phyloP scores from a whole-genome alignment of 1,284 basidiomycete species.

The Golubevia sp. region DNA sequence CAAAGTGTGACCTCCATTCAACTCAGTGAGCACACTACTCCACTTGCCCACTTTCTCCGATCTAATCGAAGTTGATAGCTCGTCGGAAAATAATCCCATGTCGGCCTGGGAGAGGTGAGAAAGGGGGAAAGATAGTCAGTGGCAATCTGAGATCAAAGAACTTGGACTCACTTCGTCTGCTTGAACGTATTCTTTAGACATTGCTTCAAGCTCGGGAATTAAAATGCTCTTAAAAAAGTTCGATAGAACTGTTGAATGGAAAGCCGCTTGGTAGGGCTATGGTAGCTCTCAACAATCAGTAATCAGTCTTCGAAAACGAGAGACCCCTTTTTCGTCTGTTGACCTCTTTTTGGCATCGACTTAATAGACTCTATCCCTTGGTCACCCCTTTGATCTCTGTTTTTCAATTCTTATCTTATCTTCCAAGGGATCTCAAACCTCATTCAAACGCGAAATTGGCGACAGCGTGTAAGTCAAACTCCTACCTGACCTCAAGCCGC shows the following conservation, averaged over 20 bases:
- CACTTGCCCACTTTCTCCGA: slow-evolving; percentile 95
- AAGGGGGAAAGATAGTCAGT: not conserved
- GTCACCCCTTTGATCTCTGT: too few species aligned
- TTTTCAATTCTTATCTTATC: too few species aligned
- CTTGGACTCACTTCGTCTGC: slow-evolving; percentile 76
- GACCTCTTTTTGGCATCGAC: too few species aligned
- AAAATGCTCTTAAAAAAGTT: slow-evolving; percentile 89
- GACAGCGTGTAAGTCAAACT: too few species aligned
- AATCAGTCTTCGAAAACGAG: too few species aligned
- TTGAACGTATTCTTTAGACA: slow-evolving; percentile 89
- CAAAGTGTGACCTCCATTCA: slow-evolving; percentile 77
- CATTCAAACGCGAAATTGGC: too few species aligned
- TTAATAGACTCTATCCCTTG: too few species aligned
- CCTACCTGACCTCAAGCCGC: too few species aligned
- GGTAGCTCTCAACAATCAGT: too few species aligned
- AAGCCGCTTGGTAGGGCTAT: slow-evolving; percentile 72
- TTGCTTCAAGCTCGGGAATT: slow-evolving; percentile 96
- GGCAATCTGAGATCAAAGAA: not conserved
- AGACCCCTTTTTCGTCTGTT: too few species aligned
- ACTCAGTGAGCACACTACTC: slow-evolving; percentile 92
- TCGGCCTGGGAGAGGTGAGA: slow-evolving; percentile 71
- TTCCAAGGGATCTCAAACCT: too few species aligned
- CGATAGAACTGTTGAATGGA: slow-evolving; percentile 81
- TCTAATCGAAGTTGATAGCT: slow-evolving; percentile 88
- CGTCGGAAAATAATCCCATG: slow-evolving; percentile 99